Evolutionary conservation across 768 basidiomycete species (phyloP), one percentile per base, ranked within the genome.

Genomic region (Lanmaoa rubissima): DNA sequence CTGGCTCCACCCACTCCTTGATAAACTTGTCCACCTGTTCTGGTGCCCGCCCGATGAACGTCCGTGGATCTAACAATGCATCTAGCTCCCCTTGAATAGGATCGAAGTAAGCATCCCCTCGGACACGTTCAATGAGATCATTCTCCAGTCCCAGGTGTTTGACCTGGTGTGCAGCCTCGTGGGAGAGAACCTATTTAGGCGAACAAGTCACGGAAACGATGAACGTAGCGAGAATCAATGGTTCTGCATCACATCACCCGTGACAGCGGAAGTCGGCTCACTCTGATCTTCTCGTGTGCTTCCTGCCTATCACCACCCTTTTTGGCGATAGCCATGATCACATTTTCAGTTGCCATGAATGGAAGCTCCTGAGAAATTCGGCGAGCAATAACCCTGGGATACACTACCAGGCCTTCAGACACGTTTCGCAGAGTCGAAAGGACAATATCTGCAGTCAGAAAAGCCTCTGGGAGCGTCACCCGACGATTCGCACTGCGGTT

Each of bases 341-440:
- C 82, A 73, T 99, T 99, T 74, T 99, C 97, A 2, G 97, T 99
- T 5, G 96, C 94, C 97, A 99, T 98, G 82, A 98, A 98, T 1
- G 97, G 97, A 35, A 99, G 81, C 72, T 99, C 97, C 72, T 98
- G 92, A 3, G 86, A 73, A 71, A 99, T 95, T 38, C 93, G 86
- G 41, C 94, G 85, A 11, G 82, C 92, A 61, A 99, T 98, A 58
- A 99, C 96, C 70, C 84, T 88, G 11, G 97, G 97, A 73, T 98
- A 98, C 53, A 99, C 95, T n/a, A 98, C 94, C n/a, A 99, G 82
- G 0, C 96, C 97, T 74, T 98, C 97, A 3, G 90, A 91, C 66
- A 99, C 88, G 72, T 98, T 98, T 69, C 96, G 94, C 24, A 99
- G 79, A 21, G 94, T 98, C 58, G 92, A 92, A 12, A 98, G 82